A percentile compares a stretch with the other conserved stretches of the same genome.
phyloP scores from a whole-genome alignment of 2,329 filamentous ascomycete genomes.

The Cercospora sp. region DNA sequence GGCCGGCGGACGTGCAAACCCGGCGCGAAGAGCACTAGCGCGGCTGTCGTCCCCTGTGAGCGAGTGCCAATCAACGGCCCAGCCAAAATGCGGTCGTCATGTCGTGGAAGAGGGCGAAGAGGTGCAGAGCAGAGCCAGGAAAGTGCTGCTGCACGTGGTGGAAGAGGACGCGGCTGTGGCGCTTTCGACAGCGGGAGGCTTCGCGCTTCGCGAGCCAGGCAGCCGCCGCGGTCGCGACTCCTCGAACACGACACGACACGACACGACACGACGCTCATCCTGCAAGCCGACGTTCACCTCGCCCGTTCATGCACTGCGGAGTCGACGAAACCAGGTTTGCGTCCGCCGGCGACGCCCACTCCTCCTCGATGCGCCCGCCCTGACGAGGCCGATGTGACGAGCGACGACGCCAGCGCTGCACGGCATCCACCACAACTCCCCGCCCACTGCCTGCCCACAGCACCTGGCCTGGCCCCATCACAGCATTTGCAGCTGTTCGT shows the following conservation, averaged over 20 bases:
- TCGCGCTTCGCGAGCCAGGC: not conserved
- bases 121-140: not conserved
- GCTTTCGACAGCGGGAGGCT: not conserved
- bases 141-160: not conserved
- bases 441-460: not conserved
- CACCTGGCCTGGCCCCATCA: not conserved
- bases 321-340: conserved; percentile 3
- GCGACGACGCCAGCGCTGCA: not conserved
- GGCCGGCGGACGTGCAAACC: conserved; percentile 2
- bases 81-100: not conserved
- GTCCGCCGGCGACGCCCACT: not conserved
- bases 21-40: conserved; percentile 5
- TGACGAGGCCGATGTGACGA: not conserved
- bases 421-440: conserved; percentile 1
- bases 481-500: not conserved
- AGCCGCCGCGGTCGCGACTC: not conserved
- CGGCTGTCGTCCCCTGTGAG: not conserved
- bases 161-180: not conserved
- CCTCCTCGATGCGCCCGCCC: not conserved
- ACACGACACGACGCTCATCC: not conserved
- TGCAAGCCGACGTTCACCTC: not conserved
- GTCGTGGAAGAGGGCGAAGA: not conserved
- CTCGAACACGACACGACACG: not conserved
- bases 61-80: not conserved
- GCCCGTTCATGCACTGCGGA: conserved; percentile 1